These are phyloP conservation scores for Chiua virens DNA, from an alignment of 768 basidiomycete species.

Conservation along the genomic window DNA sequence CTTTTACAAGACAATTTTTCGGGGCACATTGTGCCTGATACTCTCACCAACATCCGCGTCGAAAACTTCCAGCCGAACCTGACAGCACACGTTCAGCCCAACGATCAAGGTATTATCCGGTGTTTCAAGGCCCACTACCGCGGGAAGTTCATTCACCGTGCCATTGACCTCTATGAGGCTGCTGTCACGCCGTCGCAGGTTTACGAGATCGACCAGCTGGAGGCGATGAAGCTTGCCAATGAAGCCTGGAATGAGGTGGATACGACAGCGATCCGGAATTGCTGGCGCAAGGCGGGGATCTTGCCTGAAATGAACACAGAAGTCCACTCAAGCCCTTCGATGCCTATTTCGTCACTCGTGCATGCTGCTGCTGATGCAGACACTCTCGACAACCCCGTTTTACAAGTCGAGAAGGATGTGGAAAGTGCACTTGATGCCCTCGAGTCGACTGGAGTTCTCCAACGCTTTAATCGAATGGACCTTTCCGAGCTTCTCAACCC, in stretches of 20 bases:
- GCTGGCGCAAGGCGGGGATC: neutral
- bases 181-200: no score
- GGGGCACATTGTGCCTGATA: conserved; percentile 24
- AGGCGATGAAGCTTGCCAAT: neutral
- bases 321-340: neutral
- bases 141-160: neutral
- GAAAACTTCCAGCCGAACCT: conserved; percentile 32
- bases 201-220: neutral
- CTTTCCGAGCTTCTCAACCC: no score
- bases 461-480: neutral
- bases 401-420: neutral
- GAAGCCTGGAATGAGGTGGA: conserved; percentile 1
- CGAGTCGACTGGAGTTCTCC: neutral
- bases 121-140: conserved; percentile 33
- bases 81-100: conserved; percentile 37
- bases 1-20: conserved; percentile 8
- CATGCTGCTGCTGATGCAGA: neutral
- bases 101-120: conserved; percentile 36
- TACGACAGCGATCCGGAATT: neutral
- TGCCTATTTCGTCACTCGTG: neutral
- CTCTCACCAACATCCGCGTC: conserved; percentile 25
- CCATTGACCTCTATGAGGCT: neutral
- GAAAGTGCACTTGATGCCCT: no score
- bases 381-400: neutral
- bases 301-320: neutral